phyloP scores from a whole-genome alignment of 441 rosid genomes.

The Aleurites moluccanus region DNA sequence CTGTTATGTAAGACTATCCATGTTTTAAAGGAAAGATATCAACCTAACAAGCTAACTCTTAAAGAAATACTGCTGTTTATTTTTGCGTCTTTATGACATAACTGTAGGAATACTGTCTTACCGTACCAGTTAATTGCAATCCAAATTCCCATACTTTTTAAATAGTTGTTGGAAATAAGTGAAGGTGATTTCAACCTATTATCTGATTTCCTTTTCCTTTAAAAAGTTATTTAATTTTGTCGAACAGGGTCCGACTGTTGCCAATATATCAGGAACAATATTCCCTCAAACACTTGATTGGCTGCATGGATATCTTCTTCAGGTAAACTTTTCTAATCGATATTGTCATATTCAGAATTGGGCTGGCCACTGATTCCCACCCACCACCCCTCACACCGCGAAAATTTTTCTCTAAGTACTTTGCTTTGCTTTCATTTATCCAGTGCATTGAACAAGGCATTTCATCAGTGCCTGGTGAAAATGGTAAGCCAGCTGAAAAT shows the following conservation, averaged over 20 bases:
- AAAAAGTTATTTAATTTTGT: conserved; percentile 3
- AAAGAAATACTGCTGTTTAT: not conserved
- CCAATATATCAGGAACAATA: conserved; percentile 65
- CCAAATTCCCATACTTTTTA: not conserved
- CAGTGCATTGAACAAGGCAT: conserved; percentile 76
- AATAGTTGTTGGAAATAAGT: not conserved
- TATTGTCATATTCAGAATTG: conserved; percentile 10
- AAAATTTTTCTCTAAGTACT: conserved; percentile 3
- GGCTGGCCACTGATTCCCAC: too few relatives aligned
- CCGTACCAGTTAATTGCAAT: not conserved
- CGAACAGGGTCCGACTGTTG: conserved; percentile 60
- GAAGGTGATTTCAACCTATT: not conserved
- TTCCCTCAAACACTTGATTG: conserved; percentile 78
- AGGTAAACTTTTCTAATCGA: conserved; percentile 40
- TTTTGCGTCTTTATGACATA: not conserved
- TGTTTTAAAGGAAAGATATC: not conserved
- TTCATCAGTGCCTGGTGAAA: conserved; percentile 41
- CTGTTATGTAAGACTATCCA: not conserved
- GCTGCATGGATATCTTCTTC: conserved; percentile 77
- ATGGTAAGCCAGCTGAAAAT: conserved; percentile 27
- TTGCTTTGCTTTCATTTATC: conserved; percentile 15
- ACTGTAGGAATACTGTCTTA: not conserved
- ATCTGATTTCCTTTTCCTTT: not conserved
- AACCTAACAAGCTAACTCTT: not conserved
- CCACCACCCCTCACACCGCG: too few relatives aligned